phyloP scores from a whole-genome alignment of 441 rosid genomes.

The Kokia cookei region DNA sequence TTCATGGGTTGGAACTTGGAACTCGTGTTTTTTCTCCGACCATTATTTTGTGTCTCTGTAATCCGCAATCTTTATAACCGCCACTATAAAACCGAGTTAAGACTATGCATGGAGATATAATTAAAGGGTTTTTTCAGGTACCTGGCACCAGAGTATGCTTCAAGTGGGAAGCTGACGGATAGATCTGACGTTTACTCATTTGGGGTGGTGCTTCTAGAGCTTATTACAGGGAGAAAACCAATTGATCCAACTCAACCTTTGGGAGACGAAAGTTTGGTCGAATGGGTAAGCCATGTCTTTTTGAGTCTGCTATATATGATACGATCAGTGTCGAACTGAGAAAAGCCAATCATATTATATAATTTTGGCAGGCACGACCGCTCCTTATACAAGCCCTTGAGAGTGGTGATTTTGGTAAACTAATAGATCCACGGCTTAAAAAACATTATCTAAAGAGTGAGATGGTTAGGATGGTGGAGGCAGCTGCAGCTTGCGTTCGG shows the following conservation, averaged over 20 bases:
- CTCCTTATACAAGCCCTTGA: slow-evolving; percentile 56
- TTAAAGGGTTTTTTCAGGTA: slow-evolving; percentile 39
- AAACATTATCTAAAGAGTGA: slow-evolving; percentile 64
- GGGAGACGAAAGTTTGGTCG: slow-evolving; percentile 88
- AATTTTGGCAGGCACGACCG: slow-evolving; percentile 68
- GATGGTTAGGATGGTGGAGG: slow-evolving; percentile 71
- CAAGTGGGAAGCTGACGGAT: slow-evolving; percentile 85
- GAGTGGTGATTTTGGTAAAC: slow-evolving; percentile 47
- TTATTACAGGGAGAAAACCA: slow-evolving; percentile 79
- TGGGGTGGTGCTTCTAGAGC: slow-evolving; percentile 84
- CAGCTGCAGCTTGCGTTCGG: slow-evolving; percentile 89
- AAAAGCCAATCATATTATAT: not conserved
- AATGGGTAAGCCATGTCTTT: slow-evolving; percentile 46
- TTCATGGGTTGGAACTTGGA: not conserved
- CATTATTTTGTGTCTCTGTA: not conserved
- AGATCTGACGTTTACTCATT: slow-evolving; percentile 90
- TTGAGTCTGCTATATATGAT: no score
- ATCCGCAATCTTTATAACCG: not conserved
- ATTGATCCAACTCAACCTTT: slow-evolving; percentile 66
- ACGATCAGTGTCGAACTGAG: not conserved
- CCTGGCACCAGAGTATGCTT: slow-evolving; percentile 89
- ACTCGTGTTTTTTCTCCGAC: not conserved
- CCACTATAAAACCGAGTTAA: not conserved
- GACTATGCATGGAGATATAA: not conserved
- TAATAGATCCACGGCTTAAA: slow-evolving; percentile 62